Conservation (phyloP, 305 asterid genomes). For the Fraxinus baroniana region DNA sequence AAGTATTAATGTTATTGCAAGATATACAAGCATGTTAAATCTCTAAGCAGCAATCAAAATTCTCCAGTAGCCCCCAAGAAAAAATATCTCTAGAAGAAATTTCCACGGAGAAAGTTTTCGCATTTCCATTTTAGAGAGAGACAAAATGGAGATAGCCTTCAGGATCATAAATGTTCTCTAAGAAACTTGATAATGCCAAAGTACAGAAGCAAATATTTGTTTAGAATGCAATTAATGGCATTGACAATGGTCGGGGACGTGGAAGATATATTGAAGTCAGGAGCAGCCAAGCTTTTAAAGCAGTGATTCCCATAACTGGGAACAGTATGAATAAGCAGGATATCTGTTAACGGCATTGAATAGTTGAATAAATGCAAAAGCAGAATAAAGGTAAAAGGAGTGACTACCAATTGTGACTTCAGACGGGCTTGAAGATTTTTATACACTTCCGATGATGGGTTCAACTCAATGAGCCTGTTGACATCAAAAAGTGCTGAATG, state of each 20-base stretch:
- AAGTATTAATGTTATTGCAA: not conserved
- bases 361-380: conserved; percentile 4
- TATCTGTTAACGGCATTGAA: not conserved
- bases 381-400: conserved; percentile 25
- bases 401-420: conserved; percentile 82
- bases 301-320: not conserved
- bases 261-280: not conserved
- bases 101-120: not conserved
- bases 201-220: too few relatives aligned
- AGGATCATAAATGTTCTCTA: not conserved
- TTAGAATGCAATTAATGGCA: not conserved
- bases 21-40: not conserved
- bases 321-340: conserved; percentile 1
- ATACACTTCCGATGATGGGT: conserved; percentile 84
- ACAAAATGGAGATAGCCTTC: not conserved
- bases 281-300: not conserved
- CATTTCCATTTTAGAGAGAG: not conserved
- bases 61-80: not conserved
- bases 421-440: conserved; percentile 72
- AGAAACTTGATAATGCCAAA: not conserved
- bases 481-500: conserved; percentile 90
- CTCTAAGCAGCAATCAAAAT: not conserved
- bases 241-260: not conserved
- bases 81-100: not conserved
- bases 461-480: conserved; percentile 76